Evolutionary conservation across 1,139 yeast genomes (phyloP).

Genomic region (Candida sanyaensis): DNA sequence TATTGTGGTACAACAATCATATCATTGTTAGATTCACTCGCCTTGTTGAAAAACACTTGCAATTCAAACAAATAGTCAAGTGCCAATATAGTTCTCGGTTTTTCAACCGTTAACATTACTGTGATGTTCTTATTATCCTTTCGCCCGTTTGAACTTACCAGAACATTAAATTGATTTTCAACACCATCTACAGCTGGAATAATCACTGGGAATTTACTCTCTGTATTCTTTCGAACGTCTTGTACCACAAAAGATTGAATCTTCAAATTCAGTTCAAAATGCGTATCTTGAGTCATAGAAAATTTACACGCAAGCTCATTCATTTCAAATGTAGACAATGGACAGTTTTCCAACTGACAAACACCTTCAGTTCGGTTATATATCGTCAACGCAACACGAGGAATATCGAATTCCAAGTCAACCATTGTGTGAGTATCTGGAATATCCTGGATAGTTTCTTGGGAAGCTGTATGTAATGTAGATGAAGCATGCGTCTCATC

Average conservation of each 20-base stretch:
- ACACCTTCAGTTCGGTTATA: conserved; percentile 56
- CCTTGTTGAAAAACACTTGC: conserved; percentile 56
- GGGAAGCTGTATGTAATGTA: background rate
- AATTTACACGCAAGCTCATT: conserved; percentile 59
- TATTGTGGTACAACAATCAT: background rate
- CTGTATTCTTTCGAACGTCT: conserved; percentile 64
- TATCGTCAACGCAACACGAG: conserved; percentile 64
- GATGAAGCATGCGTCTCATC: background rate
- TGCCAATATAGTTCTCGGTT: conserved; percentile 80
- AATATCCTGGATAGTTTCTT: conserved; percentile 2
- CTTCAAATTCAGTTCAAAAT: conserved; percentile 60
- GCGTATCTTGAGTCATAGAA: conserved; percentile 53
- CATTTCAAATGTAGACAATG: conserved; percentile 64
- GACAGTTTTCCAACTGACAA: conserved; percentile 26
- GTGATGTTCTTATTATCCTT: conserved; percentile 47
- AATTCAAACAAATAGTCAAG: conserved; percentile 82
- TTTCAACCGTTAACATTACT: conserved; percentile 66
- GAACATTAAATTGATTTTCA: conserved; percentile 72
- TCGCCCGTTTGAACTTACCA: conserved; percentile 44
- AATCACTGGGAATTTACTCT: conserved; percentile 74
- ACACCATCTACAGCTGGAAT: conserved; percentile 70
- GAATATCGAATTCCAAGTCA: conserved; percentile 56
- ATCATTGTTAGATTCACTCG: conserved; percentile 2
- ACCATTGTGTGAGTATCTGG: conserved; percentile 41
- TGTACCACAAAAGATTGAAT: conserved; percentile 75